Base-by-base conservation (phyloP, 208 protist genomes). In the Acanthamoeba lenticulata region DNA sequence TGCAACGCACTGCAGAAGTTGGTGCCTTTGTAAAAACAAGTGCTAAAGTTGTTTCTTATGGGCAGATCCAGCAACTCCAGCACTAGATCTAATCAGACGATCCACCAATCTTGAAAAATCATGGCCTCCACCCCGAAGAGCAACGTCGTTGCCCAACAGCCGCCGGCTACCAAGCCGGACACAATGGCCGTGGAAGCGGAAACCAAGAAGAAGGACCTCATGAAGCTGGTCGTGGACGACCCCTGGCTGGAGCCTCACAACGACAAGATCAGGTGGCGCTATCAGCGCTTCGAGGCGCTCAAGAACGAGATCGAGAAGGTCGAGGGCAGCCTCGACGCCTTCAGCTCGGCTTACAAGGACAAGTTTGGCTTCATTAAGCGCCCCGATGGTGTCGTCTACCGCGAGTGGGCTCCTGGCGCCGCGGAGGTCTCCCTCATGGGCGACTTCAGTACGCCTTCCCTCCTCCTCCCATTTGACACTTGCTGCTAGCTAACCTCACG, bases 331-430 rank as follows among this genome's bases (percentile, higher is more conserved):
- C 65, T 97, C 36, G 67, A 95, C 19, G 72, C 79, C 15, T 97
- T 97, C 92, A 86, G 96, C 7, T 36, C 92, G 32, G 94, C 91
- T 21, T 97, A 97, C 69, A 52, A 95, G 60, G 77, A 86, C 77
- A 85, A 90, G 36, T 96, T 97, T 57, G 96, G 96, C 29, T 95
- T 97, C 69, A 55, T 95, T 57, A 60, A 89, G 45, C n/a, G 40
- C 19, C 27, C 36, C 15, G 93, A 94, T 19, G 95, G 95, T 36
- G 88, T 98, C 44, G 2, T 38, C 11, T 97, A 96, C 85, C 69
- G 95, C 47, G 97, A 98, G 91, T 98, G 97, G 97, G 81, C 95
- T 32, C 97, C 96, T 3, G 77, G 88, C 32, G 94, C 94, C 21
- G 34, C 90, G 24, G 52, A 52, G 40, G 57, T 97, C 3, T 72